Evolutionary conservation across 768 basidiomycete genomes (phyloP), one percentile per base, ranked within the genome.

Genomic region (Hygrocybe coccinea): DNA sequence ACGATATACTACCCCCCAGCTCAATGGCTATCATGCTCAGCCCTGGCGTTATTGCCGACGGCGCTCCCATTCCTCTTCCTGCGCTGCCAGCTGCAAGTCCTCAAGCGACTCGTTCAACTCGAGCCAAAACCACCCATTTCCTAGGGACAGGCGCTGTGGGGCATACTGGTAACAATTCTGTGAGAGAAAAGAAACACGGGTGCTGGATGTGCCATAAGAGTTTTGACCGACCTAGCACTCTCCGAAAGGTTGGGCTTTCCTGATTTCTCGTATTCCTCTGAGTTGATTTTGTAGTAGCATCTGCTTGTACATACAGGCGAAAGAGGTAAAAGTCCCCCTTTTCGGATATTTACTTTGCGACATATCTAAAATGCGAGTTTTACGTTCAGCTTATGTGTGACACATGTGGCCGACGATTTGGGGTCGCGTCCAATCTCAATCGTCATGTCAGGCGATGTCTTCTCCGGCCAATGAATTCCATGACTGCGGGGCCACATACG

Each of bases 221-320:
- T 43, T 60, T 56, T 50, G 61, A 66, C 57, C 56, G 56, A 29
- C 85, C 84, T 0, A 84, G 83, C 66, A 91, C 88, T 24, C 77
- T 91, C 56, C 75, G 80, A 68, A 90, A 90, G 80, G 87, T 87
- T 62, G 73, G 77, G 15, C 21, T 17, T 45, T 10, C 35, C 41
- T 7, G 19, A 35, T 39, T 22, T 34, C 37, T 14, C n/a, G 17
- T 38, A 5, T 50, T 46, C 3, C 51, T 22, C 22, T 25, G 11
- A 34, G 12, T 29, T 15, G 17, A 15, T 67, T 46, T 36, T 54
- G 49, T 54, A 54, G 36, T 61, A 90, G 87, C 88, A 91, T 70
- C 74, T 91, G 39, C 83, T 89, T 54, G 88, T 91, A 50, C 88
- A 91, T 68, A 91, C 88, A 11, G 88, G 88, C 58, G 87, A 89